Evolutionary conservation across 352 stramenopile species (phyloP), one percentile per base, ranked within the genome.

Genomic region (Hyaloperonospora arabidopsidis): DNA sequence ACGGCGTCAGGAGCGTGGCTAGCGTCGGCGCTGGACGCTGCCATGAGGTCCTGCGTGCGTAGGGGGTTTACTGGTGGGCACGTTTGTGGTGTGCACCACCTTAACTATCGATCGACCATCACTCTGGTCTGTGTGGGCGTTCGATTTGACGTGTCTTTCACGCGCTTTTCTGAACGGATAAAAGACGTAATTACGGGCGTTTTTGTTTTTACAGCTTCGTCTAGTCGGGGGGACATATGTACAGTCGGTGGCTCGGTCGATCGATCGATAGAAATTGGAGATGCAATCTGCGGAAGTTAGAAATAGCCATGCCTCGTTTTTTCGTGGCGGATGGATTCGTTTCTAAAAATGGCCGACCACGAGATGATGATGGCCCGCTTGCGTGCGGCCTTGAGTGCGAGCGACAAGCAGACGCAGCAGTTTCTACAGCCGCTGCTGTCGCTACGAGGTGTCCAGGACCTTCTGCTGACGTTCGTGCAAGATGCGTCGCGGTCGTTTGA

Each of bases 401-500:
- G 61, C 21, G 74, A 87, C 61, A 66, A 73, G 34, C 48, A 76
- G 56, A 91, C 80, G 18, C 68, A 77, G 49, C 48, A 51, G 32
- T 72, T 89, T 18, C 47, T 93, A 15, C 60, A 62, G 4, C 78
- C 80, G 4, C 60, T 93, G 38, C 59, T 93, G 23, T 61, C 65
- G 25, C 56, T 89, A 12, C 64, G 61, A 5, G 69, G 80, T 6
- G 78, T 90, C 36, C 80, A 87, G 52, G 65, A 91, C 15, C 63
- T 90, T 50, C 65, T 93, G 40, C 39, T 87, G 34, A 75, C 75
- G 38, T 93, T 93, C 48, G 47, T 89, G 39, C 63, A 49, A 19
- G 80, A 93, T 45, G 5, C 45, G 15, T 78, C 69, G 29, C 70
- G 74, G 13, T 68, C 68, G 29, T 88, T 93, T 48, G 68, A 79